Percentiles rank a stretch among this genome's conserved stretches.
Conservation (phyloP, 176 grass and related monocot genomes). For the Bolboschoenus planiculmis region DNA sequence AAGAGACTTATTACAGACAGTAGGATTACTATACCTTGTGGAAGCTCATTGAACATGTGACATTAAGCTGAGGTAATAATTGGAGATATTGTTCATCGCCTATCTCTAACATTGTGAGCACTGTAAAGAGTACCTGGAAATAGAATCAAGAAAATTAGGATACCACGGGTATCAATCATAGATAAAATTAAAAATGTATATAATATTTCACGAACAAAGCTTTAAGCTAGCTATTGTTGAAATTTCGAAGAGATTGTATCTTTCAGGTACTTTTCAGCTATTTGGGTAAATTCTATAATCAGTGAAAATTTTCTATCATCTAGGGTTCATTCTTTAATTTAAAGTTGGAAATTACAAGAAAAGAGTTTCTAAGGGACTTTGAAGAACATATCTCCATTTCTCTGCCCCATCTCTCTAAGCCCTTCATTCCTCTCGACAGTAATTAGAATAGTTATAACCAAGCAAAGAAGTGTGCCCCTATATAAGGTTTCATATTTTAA, state of each 20-base stretch:
- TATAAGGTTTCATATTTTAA: not conserved
- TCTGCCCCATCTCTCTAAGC: not conserved
- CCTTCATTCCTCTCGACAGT: not conserved
- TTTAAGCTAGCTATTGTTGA: not conserved
- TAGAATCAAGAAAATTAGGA: slow-evolving; percentile 21
- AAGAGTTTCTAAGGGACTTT: not conserved
- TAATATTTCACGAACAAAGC: not conserved
- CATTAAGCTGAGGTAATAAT: slow-evolving; percentile 77
- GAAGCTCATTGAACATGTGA: slow-evolving; percentile 83
- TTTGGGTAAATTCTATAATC: not conserved
- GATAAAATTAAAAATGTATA: not conserved
- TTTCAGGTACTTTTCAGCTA: not conserved
- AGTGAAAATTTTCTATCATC: not conserved
- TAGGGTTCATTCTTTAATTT: not conserved
- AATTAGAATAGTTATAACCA: not conserved
- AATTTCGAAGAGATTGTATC: not conserved
- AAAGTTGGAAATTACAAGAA: not conserved
- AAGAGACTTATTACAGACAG: not conserved
- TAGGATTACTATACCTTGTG: slow-evolving; percentile 57
- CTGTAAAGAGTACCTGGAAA: slow-evolving; percentile 72
- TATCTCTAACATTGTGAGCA: slow-evolving; percentile 91
- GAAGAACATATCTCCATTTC: not conserved
- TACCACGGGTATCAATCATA: not conserved
- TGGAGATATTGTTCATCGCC: slow-evolving; percentile 73
- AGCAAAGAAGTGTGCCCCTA: slow-evolving; percentile 1